phyloP scores from a whole-genome alignment of 225 moss, liverwort and hornwort species.

The Physcomitrellopsis africana region DNA sequence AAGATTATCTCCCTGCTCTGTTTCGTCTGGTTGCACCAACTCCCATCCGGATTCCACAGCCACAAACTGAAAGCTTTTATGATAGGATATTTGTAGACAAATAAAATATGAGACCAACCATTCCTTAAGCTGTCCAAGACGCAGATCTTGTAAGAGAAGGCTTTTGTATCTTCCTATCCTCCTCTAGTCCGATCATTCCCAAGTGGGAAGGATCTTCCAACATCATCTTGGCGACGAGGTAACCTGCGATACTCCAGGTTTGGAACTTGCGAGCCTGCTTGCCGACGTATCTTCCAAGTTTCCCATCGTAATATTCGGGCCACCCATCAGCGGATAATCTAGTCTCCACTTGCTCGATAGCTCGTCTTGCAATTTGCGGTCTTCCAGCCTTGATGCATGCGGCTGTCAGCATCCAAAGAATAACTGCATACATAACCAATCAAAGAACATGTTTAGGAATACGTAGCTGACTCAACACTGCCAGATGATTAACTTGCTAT shows the following conservation, averaged over 20 bases:
- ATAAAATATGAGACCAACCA: constrained; percentile 10
- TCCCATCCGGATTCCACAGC: constrained; percentile 25
- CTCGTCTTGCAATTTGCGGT: constrained; percentile 85
- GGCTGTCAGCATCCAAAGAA: constrained; percentile 98
- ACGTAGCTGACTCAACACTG: neutral
- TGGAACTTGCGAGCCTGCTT: constrained; percentile 94
- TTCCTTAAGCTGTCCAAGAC: constrained; percentile 67
- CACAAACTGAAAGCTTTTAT: constrained; percentile 27
- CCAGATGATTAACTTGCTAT: too few species aligned
- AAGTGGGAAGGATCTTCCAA: constrained; percentile 92
- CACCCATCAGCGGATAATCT: constrained; percentile 84
- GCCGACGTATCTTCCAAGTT: constrained; percentile 80
- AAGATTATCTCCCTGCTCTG: constrained; percentile 24
- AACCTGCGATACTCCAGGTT: constrained; percentile 94
- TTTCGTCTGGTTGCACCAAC: constrained; percentile 20
- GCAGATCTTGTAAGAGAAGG: constrained; percentile 86
- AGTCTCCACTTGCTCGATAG: constrained; percentile 86
- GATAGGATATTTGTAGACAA: constrained; percentile 43
- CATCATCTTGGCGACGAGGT: constrained; percentile 96
- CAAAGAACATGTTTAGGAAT: neutral
- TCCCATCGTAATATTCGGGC: constrained; percentile 98
- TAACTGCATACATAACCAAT: constrained; percentile 53
- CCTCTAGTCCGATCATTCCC: constrained; percentile 95
- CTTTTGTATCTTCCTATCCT: constrained; percentile 80
- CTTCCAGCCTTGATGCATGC: constrained; percentile 93